Base-by-base conservation (phyloP, 768 basidiomycete genomes). In the Daedaleopsis nitida region DNA sequence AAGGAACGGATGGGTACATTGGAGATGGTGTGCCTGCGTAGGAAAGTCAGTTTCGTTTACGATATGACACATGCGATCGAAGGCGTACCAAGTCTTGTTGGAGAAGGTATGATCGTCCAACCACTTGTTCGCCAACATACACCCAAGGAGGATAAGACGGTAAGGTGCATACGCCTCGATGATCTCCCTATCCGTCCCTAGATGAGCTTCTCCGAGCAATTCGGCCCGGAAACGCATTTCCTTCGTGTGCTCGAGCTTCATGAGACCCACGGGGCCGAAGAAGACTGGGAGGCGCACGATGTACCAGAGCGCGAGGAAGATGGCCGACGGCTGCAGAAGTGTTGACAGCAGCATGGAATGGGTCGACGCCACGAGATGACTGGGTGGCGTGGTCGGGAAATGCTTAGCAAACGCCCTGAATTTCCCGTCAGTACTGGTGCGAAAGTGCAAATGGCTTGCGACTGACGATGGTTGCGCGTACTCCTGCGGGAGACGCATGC, bases 81-180 rank as follows among this genome's bases (percentile, higher is more conserved):
- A 32, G 39, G 71, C 86, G 61, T 72, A 91, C 91, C 91, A 93
- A 56, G 91, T 93, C 77, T 91, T 92, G 75, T 92, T 92, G 43
- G 90, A 92, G 74, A 92, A 93, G 0, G 91, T 92, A 68, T 93
- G 91, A 66, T 93, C 91, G 65, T 92, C 91, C 65, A 93, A 70
- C 91, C 91, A 92, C 75, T 93, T 93, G 73, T 92, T 92, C 19
- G 91, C 89, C 37, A 93, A 77, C 90, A 93, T 92, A 63, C 86
- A 91, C 19, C 91, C 91, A 23, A 93, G 78, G 23, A 93, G 82
- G 59, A 92, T 78, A 45, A 93, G 78, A 55, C 88, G 84, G 73
- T 92, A 92, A 12, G 88, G 85, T 1, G 85, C 86, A 60, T 79
- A 81, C 7, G 79, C 77, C 69, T 90, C 88, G 52, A 77, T 73